Evolutionary conservation across 176 grass and related monocot genomes (phyloP).

Genomic region (Triticum urartu): DNA sequence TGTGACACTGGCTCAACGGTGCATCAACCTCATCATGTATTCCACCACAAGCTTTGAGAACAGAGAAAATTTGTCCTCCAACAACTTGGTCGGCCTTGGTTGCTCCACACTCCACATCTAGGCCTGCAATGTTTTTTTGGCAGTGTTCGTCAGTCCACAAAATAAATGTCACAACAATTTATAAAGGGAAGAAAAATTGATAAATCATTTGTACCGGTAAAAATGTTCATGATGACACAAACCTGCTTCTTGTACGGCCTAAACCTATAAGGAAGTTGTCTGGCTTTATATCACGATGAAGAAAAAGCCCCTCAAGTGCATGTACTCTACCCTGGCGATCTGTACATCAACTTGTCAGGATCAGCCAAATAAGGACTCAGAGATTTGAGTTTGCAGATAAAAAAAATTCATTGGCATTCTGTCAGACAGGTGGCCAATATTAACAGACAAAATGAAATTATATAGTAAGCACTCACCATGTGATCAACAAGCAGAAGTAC

Average conservation of each 20-base stretch:
- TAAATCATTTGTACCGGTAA: conserved; percentile 9
- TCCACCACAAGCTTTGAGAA: too few relatives aligned
- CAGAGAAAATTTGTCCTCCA: too few relatives aligned
- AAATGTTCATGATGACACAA: conserved; percentile 20
- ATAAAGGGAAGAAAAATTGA: neutral
- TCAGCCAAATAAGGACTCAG: neutral
- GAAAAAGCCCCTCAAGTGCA: conserved; percentile 84
- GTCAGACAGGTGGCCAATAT: neutral
- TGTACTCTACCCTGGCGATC: conserved; percentile 87
- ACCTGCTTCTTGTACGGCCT: conserved; percentile 84
- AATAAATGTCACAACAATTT: neutral
- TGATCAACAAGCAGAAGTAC: conserved; percentile 89
- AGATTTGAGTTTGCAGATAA: neutral
- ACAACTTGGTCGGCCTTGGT: too few relatives aligned
- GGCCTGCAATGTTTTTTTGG: too few relatives aligned
- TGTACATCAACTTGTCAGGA: conserved; percentile 24
- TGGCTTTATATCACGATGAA: conserved; percentile 95
- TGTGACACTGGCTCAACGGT: too few relatives aligned
- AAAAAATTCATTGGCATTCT: conserved; percentile 13
- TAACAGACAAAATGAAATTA: neutral
- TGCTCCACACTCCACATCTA: too few relatives aligned
- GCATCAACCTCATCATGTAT: too few relatives aligned
- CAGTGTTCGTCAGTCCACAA: too few relatives aligned
- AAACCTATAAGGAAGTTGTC: conserved; percentile 92
- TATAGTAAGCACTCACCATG: conserved; percentile 41